Percentiles rank a stretch among this genome's conserved stretches.
Conservation (phyloP, 225 moss, liverwort and hornwort genomes). For the Sphagnum contortum region DNA sequence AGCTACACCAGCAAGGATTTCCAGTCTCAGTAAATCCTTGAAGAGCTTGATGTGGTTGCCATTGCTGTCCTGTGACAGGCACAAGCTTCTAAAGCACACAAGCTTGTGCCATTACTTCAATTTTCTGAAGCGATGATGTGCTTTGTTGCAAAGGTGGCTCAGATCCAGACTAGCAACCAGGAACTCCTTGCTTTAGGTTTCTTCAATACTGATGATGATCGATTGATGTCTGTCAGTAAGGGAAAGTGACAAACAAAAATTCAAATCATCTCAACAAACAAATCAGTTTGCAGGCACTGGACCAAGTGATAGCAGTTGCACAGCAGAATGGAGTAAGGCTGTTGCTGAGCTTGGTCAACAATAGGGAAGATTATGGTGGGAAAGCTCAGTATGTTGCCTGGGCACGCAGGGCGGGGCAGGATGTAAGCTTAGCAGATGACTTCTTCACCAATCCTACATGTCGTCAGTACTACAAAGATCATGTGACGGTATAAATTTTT, state of each 20-base stretch:
- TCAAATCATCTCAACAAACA: not conserved
- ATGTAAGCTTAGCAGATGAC: slow-evolving; percentile 32
- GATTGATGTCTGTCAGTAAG: slow-evolving; percentile 25
- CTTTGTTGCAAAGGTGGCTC: too few relatives aligned
- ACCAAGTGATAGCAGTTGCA: slow-evolving; percentile 45
- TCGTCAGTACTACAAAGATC: slow-evolving; percentile 44
- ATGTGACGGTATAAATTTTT: slow-evolving; percentile 38
- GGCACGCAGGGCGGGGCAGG: slow-evolving; percentile 31
- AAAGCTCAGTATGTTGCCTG: slow-evolving; percentile 52
- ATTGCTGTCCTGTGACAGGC: not conserved
- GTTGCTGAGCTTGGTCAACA: slow-evolving; percentile 50
- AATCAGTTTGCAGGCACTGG: slow-evolving; percentile 35
- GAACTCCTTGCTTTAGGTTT: too few relatives aligned
- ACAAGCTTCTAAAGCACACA: too few relatives aligned
- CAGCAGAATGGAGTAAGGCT: slow-evolving; percentile 45
- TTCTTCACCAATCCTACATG: slow-evolving; percentile 45
- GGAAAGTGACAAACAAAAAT: too few relatives aligned
- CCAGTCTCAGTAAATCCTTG: not conserved
- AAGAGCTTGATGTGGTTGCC: not conserved
- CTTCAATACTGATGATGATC: too few relatives aligned
- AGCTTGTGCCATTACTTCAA: too few relatives aligned
- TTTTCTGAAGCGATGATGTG: too few relatives aligned
- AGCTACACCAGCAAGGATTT: too few relatives aligned
- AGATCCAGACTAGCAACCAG: too few relatives aligned
- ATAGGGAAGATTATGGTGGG: slow-evolving; percentile 49